Evolutionary conservation across 2,329 filamentous ascomycete species (phyloP).

Genomic region (Aureobasidium uvarum): DNA sequence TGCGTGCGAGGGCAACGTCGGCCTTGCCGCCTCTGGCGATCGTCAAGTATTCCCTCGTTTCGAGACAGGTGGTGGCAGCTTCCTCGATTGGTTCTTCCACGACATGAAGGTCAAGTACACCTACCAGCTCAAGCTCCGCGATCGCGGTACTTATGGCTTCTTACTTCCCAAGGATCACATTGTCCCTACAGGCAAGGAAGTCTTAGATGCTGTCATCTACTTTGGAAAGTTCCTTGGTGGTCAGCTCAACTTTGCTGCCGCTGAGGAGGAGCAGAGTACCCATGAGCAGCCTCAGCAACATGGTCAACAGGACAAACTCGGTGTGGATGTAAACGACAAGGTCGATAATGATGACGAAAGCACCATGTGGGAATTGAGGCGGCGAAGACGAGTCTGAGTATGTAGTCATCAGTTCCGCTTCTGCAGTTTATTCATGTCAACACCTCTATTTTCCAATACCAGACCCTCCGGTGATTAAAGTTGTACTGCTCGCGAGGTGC

Average conservation of each 20-base stretch:
- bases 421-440: not conserved
- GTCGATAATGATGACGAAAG: not conserved
- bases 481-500: not conserved
- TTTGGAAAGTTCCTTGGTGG: slow-evolving; percentile 74
- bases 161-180: slow-evolving; percentile 84
- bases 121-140: slow-evolving; percentile 91
- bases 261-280: slow-evolving; percentile 12
- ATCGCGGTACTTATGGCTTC: slow-evolving; percentile 93
- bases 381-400: slow-evolving; percentile 1
- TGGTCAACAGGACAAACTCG: not conserved
- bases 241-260: slow-evolving; percentile 36
- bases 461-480: not conserved
- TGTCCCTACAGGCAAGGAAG: slow-evolving; percentile 82
- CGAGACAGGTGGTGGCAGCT: slow-evolving; percentile 77
- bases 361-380: slow-evolving; percentile 15
- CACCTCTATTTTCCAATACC: not conserved
- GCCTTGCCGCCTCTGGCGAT: slow-evolving; percentile 38
- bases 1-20: slow-evolving; percentile 78
- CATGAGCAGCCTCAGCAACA: not conserved
- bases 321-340: not conserved
- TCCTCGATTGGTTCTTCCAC: slow-evolving; percentile 94
- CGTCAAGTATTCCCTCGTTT: slow-evolving; percentile 53
- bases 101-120: slow-evolving; percentile 77
- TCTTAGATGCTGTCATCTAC: slow-evolving; percentile 77
- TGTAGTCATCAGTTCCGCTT: not conserved